Evolutionary conservation across 495 filamentous ascomycete species (phyloP).

Genomic region (Hypoxylon lienhwacheense): DNA sequence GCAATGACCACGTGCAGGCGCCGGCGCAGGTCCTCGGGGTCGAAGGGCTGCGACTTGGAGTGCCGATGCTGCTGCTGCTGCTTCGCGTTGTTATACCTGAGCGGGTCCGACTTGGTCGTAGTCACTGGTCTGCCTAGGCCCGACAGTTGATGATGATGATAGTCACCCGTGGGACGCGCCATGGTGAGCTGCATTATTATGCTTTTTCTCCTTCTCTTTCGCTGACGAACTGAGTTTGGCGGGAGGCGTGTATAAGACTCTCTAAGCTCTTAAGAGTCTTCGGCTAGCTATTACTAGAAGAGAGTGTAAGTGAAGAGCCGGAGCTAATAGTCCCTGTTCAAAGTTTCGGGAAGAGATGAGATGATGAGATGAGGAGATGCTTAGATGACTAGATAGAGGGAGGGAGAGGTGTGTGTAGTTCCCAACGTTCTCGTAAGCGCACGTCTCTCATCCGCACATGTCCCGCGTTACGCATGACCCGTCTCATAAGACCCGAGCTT

Average conservation of each 20-base stretch:
- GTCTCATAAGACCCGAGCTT: slow-evolving; percentile 16
- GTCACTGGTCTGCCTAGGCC: slow-evolving; percentile 7
- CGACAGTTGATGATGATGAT: slow-evolving; percentile 3
- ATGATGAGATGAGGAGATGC: too few relatives aligned
- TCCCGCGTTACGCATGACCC: slow-evolving; percentile 11
- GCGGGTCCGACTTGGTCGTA: slow-evolving; percentile 15
- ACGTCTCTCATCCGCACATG: slow-evolving; percentile 8
- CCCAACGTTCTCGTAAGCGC: slow-evolving; percentile 2
- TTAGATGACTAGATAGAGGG: too few relatives aligned
- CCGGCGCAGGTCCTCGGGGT: slow-evolving; percentile 53
- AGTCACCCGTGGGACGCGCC: slow-evolving; percentile 22
- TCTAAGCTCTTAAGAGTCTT: background rate
- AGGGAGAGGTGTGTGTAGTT: slow-evolving; percentile 1
- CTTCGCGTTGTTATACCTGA: slow-evolving; percentile 17
- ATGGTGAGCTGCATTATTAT: slow-evolving; percentile 30
- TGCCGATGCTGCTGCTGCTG: slow-evolving; percentile 20
- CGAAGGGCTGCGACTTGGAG: slow-evolving; percentile 49
- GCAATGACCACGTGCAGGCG: slow-evolving; percentile 50
- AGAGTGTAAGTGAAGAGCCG: slow-evolving; percentile 2
- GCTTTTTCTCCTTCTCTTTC: background rate
- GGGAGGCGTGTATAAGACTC: too few relatives aligned
- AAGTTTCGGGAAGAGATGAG: background rate
- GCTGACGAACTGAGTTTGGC: background rate
- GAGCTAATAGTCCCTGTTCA: background rate
- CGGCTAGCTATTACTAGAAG: slow-evolving; percentile 5